Base-by-base conservation (phyloP, 2,329 filamentous ascomycete genomes). In the Diaporthe australafricana region DNA sequence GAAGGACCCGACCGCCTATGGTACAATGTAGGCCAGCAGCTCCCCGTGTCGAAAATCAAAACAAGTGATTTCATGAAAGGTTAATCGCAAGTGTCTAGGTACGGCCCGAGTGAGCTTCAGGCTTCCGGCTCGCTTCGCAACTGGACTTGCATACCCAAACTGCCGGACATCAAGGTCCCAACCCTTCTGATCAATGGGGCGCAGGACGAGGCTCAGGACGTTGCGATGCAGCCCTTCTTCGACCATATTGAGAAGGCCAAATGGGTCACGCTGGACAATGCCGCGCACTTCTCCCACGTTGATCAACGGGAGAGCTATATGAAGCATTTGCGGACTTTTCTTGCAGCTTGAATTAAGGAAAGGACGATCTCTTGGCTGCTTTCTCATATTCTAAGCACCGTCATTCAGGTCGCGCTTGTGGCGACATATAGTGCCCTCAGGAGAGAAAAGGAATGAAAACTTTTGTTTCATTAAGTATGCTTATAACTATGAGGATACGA, bases 101-200 rank as follows among this genome's bases (percentile, higher is more conserved):
- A 70, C 27, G 71, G 68, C 12, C 60, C 67, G 9, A 73, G 53
- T 30, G 67, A 66, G 57, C 25, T 72, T 5, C 40, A 72, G 1
- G 73, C 77, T 16, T 74, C 76, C 9, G 78, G 78, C 47, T 77
- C 75, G 38, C 75, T 79, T 4, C 72, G 75, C 3, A 62, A 77
- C 45, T 80, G 78, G 80, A 79, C 12, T 73, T 74, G 38, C 25
- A 50, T 69, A 53, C 79, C n/a, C 74, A 77, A 22, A 17, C 68
- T 22, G 60, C 78, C 56, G 40, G 70, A 22, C n/a, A 82, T 82
- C 68, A 77, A 76, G 38, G 81, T 72, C 0, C 77, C 78, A 0
- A 82, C 80, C 3, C 76, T 83, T 4, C 57, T 83, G 12, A 76
- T 83, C 14, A 82, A 83, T 47, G 82, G 81, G 2, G 55, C 70